Conservation (phyloP, 495 filamentous ascomycete species). For the Aspergillus nanangensis region DNA sequence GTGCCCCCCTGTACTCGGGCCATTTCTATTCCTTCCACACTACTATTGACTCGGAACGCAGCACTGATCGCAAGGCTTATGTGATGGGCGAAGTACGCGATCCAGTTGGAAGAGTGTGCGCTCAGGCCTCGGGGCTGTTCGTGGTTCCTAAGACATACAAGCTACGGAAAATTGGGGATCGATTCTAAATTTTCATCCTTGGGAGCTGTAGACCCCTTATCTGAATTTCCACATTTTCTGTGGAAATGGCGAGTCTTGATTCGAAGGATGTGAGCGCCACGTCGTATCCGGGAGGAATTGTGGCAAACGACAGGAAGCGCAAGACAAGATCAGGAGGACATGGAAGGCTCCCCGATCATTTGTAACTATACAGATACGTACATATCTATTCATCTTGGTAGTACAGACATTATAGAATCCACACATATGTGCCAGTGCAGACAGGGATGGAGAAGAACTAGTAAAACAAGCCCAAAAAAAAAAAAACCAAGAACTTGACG, state of each 20-base stretch:
- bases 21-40: constrained; percentile 62
- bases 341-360: too few species aligned
- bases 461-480: too few species aligned
- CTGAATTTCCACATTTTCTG: too few species aligned
- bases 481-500: too few species aligned
- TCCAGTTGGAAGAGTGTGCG: constrained; percentile 46
- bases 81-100: constrained; percentile 53
- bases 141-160: constrained; percentile 54
- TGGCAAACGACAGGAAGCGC: too few species aligned
- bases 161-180: constrained; percentile 38
- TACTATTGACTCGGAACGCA: constrained; percentile 37
- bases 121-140: constrained; percentile 58
- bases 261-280: background rate
- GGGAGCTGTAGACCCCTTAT: too few species aligned
- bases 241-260: too few species aligned
- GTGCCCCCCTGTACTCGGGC: constrained; percentile 49
- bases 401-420: too few species aligned
- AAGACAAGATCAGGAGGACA: too few species aligned
- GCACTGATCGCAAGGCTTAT: constrained; percentile 59
- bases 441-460: too few species aligned
- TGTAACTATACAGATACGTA: background rate
- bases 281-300: background rate
- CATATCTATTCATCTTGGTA: too few species aligned
- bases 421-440: too few species aligned
- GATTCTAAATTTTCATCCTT: constrained; percentile 37